Evolutionary conservation across 2,329 filamentous ascomycete species (phyloP), one percentile per base, ranked within the genome.

Genomic region (Ceratocystis colombiana): DNA sequence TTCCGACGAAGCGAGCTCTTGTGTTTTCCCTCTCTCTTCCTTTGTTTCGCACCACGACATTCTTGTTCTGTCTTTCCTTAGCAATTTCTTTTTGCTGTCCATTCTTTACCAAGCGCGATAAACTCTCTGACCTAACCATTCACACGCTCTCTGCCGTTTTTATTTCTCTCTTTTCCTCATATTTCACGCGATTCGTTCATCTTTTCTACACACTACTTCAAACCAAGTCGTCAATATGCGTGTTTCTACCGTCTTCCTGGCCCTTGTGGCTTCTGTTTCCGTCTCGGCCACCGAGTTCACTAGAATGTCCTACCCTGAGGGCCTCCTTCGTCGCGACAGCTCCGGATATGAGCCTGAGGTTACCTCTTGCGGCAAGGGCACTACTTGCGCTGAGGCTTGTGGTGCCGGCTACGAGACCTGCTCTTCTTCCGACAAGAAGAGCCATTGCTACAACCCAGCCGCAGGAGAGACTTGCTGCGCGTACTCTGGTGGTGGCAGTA

Each of bases 401-500:
- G 82, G 82, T 62, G 69, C 76, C 53, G 77, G 76, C 50, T 82
- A 76, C 71, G 73, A 76, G 66, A 74, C 79, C 69, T 85, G 82
- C 75, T 70, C 77, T 37, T 81, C 81, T 28, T 73, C 72, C 63
- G 80, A 82, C 69, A 74, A 74, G 48, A 70, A 77, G 66, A 76
- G 80, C 62, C 83, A 86, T 77, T 87, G 84, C 76, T 86, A 77
- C 75, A 80, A 86, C 74, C 76, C 79, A 12, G 69, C 70, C 17
- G 75, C 74, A 37, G 76, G 78, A 67, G 79, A 86, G 75, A 76
- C 74, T 50, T 87, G 84, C 79, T 87, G 84, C 73, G 76, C 78
- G 22, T 69, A 64, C 53, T 79, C 82, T 71, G 76, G 76, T 70
- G 77, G 76, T 69, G 84, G 84, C 76, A 82, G 82, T 84, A 76